These are phyloP conservation scores for Aspergillus kassunensis DNA, from an alignment of 495 filamentous ascomycete genomes.

Conservation along the genomic window DNA sequence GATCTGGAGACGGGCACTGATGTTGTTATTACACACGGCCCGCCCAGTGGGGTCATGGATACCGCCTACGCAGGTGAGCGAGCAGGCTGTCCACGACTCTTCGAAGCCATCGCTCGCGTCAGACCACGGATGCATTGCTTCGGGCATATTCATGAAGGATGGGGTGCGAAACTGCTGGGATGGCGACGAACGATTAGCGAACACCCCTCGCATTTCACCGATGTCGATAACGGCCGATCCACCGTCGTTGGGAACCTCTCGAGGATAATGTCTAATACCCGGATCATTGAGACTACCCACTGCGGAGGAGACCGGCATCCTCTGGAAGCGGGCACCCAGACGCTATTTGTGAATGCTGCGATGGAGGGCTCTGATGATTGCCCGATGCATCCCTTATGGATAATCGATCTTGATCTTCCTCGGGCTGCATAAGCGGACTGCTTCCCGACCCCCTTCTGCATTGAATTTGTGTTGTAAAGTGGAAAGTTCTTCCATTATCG, in stretches of 20 bases:
- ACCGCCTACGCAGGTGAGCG: conserved; percentile 23
- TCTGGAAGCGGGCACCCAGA: conserved; percentile 41
- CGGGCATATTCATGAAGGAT: conserved; percentile 68
- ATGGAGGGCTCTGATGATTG: conserved; percentile 36
- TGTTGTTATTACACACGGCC: conserved; percentile 66
- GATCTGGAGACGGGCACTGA: conserved; percentile 44
- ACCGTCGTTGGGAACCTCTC: conserved; percentile 37
- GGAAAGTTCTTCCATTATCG: no score
- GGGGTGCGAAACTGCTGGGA: conserved; percentile 59
- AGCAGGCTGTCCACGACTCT: conserved; percentile 56
- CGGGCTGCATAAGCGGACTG: not conserved
- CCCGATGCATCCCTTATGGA: conserved; percentile 45
- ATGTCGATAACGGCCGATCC: conserved; percentile 47
- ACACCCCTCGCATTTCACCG: conserved; percentile 37
- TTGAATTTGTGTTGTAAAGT: no score
- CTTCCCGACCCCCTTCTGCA: no score
- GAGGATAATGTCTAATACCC: conserved; percentile 14
- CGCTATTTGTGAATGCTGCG: conserved; percentile 65
- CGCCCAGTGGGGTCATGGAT: conserved; percentile 56
- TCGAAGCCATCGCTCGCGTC: conserved; percentile 49
- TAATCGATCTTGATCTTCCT: conserved; percentile 53
- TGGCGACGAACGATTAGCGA: conserved; percentile 42
- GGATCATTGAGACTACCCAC: conserved; percentile 26
- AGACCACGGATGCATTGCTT: conserved; percentile 64
- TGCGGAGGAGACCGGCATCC: conserved; percentile 28